Base-by-base conservation (phyloP, 306 rosid species). In the Acacia crassicarpa region DNA sequence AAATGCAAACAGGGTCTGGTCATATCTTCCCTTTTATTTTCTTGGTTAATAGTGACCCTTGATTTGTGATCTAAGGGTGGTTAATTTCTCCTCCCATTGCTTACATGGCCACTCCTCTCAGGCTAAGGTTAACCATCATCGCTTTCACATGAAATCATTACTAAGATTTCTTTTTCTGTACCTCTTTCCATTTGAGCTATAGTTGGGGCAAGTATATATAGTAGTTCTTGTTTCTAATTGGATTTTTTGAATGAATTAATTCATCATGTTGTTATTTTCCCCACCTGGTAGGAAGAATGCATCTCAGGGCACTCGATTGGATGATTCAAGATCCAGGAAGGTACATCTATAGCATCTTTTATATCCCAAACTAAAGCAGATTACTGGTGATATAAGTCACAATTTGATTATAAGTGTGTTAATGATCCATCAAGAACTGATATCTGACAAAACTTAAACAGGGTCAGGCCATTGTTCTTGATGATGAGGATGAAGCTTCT, bases 401-500 rank as follows among this genome's bases (percentile, higher is more conserved):
- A 62, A n/a, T 77, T 75, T 82, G 68, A 71, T 75, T 44, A 78
- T 76, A 71, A 70, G 56, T 56, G 25, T 75, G 62, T 56, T 74
- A 66, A 44, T 78, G 56, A 67, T 77, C 38, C 49, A 13, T 17
- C 77, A 74, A 44, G 76, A 35, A 63, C 56, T 81, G 78, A 70
- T 67, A 70, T 20, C 23, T 82, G 40, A 48, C 79, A 48, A 81
- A 49, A 71, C 78, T 81, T 76, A 58, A 77, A 81, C 85, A 93
- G 93, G 91, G 84, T 80, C 83, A 77, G 66, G 89, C 96, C 72
- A 87, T 95, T 90, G 92, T 91, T 82, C 91, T 92, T 51, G 89
- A 85, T 84, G 98, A 88, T 49, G 76, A 72, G 23, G 76, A 72
- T 72, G 76, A 88, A 74, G 78, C 91, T 77, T 80, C 48, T 70